Evolutionary conservation across 495 filamentous ascomycete genomes (phyloP).

Genomic region (Antarctomyces pellizariae): DNA sequence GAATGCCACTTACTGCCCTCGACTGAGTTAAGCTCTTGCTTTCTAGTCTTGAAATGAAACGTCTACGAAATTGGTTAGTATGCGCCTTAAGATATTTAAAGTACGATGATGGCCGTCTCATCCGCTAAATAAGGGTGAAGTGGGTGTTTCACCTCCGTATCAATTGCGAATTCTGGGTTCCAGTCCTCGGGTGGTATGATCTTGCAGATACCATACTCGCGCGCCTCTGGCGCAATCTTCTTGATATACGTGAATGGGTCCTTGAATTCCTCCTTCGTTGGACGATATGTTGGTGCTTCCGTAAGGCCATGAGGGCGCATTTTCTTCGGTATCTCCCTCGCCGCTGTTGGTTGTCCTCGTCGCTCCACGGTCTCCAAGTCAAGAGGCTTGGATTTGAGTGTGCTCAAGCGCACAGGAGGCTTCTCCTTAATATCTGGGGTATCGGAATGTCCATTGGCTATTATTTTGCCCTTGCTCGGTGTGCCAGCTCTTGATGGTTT

Average conservation of each 20-base stretch:
- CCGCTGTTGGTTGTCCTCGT: slow-evolving; percentile 50
- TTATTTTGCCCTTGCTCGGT: too few relatives aligned
- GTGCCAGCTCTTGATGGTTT: too few relatives aligned
- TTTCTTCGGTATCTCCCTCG: slow-evolving; percentile 46
- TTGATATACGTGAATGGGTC: slow-evolving; percentile 82
- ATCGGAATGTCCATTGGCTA: too few relatives aligned
- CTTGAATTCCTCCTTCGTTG: slow-evolving; percentile 81
- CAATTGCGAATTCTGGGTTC: slow-evolving; percentile 87
- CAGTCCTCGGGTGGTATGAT: slow-evolving; percentile 83
- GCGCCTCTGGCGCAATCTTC: slow-evolving; percentile 67
- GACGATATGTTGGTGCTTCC: slow-evolving; percentile 80
- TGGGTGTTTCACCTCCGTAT: slow-evolving; percentile 94
- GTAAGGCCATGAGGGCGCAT: slow-evolving; percentile 59
- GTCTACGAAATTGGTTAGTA: slow-evolving; percentile 26
- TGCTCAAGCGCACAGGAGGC: slow-evolving; percentile 23
- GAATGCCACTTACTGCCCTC: slow-evolving; percentile 67
- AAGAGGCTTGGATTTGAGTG: slow-evolving; percentile 33
- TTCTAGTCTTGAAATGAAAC: slow-evolving; percentile 91
- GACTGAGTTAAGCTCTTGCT: slow-evolving; percentile 93
- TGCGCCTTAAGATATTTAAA: slow-evolving; percentile 1
- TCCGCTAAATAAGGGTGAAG: too few relatives aligned
- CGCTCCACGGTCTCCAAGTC: slow-evolving; percentile 84
- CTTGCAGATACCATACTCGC: slow-evolving; percentile 76
- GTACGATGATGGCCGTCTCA: slow-evolving; percentile 11
- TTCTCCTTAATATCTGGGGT: too few relatives aligned